Conservation (phyloP, 345 rosid species). For the Brassica carinata region DNA sequence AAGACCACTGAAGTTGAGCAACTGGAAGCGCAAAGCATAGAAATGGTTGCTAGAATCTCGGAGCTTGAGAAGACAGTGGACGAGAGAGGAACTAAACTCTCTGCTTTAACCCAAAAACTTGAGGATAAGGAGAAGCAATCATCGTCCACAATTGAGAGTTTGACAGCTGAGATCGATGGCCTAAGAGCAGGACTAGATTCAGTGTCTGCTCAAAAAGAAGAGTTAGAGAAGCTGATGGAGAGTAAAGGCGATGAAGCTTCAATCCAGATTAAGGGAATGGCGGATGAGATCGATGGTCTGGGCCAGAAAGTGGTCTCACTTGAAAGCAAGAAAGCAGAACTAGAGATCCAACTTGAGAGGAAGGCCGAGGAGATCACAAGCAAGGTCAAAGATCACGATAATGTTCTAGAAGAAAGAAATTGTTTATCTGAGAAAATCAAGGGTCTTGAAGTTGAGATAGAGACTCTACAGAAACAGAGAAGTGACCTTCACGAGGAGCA, state of each 20-base stretch:
- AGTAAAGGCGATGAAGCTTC: constrained; percentile 58
- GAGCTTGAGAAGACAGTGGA: constrained; percentile 53
- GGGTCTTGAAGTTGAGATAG: constrained; percentile 47
- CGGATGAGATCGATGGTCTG: constrained; percentile 55
- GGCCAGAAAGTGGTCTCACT: constrained; percentile 57
- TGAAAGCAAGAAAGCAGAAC: constrained; percentile 55
- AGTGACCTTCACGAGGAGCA: constrained; percentile 53
- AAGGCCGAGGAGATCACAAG: constrained; percentile 47
- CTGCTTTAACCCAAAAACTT: constrained; percentile 52
- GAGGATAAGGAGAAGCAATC: constrained; percentile 60
- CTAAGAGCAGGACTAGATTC: constrained; percentile 50
- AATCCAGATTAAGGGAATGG: constrained; percentile 45
- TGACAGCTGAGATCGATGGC: constrained; percentile 52
- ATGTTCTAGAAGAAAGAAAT: constrained; percentile 51
- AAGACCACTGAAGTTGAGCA: constrained; percentile 51
- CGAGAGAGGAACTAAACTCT: constrained; percentile 54
- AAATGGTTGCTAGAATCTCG: constrained; percentile 48
- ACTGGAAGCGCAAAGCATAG: constrained; percentile 49
- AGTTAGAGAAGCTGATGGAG: constrained; percentile 64
- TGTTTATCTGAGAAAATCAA: constrained; percentile 41
- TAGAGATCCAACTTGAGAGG: constrained; percentile 56
- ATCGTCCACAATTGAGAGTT: constrained; percentile 52
- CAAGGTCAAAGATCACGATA: constrained; percentile 46
- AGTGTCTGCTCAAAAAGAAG: constrained; percentile 49
- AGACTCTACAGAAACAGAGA: constrained; percentile 50